A percentile compares a stretch with the other conserved stretches of the same genome.
Evolutionary conservation across 768 basidiomycete genomes (phyloP).

Genomic region (Suillus cothurnatus): DNA sequence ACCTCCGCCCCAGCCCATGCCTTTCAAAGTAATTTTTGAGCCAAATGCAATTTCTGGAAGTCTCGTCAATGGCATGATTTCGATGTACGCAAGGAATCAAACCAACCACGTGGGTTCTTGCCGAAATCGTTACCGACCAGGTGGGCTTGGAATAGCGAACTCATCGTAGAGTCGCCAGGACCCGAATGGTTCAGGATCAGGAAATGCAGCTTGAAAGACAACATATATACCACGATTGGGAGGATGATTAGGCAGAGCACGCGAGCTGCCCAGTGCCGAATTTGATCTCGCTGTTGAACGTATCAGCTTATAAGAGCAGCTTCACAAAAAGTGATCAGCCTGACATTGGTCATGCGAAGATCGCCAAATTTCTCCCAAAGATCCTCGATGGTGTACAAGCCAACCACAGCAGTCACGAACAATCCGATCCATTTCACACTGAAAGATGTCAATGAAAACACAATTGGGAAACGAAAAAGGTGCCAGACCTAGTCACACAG

Average conservation of each 20-base stretch:
- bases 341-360: constrained; percentile 83
- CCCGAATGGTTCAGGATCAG: constrained; percentile 91
- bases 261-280: constrained; percentile 89
- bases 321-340: constrained; percentile 30
- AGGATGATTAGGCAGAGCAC: constrained; percentile 83
- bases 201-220: constrained; percentile 96
- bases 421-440: constrained; percentile 97
- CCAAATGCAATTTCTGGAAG: constrained; percentile 81
- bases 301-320: constrained; percentile 6
- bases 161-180: constrained; percentile 98
- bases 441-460: constrained; percentile 1
- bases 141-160: constrained; percentile 96
- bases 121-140: constrained; percentile 92
- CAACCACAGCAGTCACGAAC: constrained; percentile 93
- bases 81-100: background rate
- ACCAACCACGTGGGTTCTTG: constrained; percentile 82
- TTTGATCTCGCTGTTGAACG: constrained; percentile 71
- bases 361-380: constrained; percentile 99
- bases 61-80: constrained; percentile 6
- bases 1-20: constrained; percentile 97
- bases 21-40: constrained; percentile 91
- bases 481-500: constrained; percentile 80
- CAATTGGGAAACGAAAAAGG: background rate
- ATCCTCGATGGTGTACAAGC: constrained; percentile 95
- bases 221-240: constrained; percentile 91